Evolutionary conservation across 1,284 basidiomycete species (phyloP).

Genomic region (Rhodotorula sp.): DNA sequence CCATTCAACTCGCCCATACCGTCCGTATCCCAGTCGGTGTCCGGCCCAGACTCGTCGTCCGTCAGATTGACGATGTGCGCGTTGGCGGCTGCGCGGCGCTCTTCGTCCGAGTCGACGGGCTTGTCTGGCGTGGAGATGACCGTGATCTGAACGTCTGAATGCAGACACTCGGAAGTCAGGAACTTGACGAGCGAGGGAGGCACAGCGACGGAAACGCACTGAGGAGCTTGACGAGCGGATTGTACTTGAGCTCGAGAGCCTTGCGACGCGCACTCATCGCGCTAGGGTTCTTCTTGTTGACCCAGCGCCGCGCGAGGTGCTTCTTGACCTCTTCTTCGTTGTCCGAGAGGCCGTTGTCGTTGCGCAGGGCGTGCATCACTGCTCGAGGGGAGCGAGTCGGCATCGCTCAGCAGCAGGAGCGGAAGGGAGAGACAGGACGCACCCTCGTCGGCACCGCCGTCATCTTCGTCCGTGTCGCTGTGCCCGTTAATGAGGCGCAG

Average conservation of each 20-base stretch:
- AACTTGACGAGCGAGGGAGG: too few relatives aligned
- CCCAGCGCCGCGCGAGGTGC: conserved; percentile 32
- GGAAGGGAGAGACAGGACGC: background rate
- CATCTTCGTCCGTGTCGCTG: background rate
- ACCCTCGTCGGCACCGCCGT: conserved; percentile 1
- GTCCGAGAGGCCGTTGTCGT: background rate
- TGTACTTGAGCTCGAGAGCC: conserved; percentile 21
- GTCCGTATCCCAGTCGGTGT: conserved; percentile 17
- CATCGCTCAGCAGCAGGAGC: background rate
- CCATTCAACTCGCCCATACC: conserved; percentile 16
- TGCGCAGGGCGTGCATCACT: background rate
- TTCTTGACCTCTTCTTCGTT: background rate
- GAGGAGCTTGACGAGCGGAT: conserved; percentile 33
- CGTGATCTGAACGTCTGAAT: conserved; percentile 23
- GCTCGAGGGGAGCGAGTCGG: too few relatives aligned
- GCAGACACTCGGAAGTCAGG: background rate
- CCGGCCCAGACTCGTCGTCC: conserved; percentile 1
- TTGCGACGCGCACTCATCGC: conserved; percentile 16
- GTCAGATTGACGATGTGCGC: background rate
- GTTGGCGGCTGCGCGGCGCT: too few relatives aligned
- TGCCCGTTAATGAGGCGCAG: background rate
- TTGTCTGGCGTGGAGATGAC: conserved; percentile 1
- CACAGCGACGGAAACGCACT: conserved; percentile 3
- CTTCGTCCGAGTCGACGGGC: background rate
- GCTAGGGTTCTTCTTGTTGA: conserved; percentile 18